Base-by-base conservation (phyloP, 2,329 filamentous ascomycete species). In the Fusarium sp. region DNA sequence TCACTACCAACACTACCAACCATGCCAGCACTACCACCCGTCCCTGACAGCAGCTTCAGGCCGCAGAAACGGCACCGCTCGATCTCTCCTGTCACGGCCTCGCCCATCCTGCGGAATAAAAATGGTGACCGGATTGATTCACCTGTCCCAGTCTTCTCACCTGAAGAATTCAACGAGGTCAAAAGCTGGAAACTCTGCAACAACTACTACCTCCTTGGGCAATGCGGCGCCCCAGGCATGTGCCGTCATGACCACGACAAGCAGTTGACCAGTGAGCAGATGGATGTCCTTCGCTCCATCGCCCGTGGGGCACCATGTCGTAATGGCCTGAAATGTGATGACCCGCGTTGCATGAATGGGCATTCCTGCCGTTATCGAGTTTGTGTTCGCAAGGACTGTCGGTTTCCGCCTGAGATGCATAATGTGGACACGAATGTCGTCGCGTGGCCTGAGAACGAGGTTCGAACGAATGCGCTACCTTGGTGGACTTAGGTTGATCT, bases 101-200 rank as follows among this genome's bases (percentile, higher is more conserved):
- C 20, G 22, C 9, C 29, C 14, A 52, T 79, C 7, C 54, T 74
- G 20, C 72, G 75, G 13, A 80, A 80, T 60, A 66, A 45, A n/a
- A 40, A 64, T 3, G 79, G 79, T n/a, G 70, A 80, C 37, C 76
- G 79, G 0, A 71, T 83, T 18, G 82, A 83, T 62, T 50, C 70
- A 2, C 71, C 66, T 0, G 45, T 81, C 27, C 71, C 59, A 5
- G 78, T 63, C 29, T 75, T 70, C 3, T 40, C 37, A 40, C 57
- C 64, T 6, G 69, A 64, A 5, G 71, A 77, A 13, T 70, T 80
- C 22, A 62, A 70, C 6, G 59, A 35, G 5, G 61, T 83, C 38
- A 83, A 79, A 58, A 42, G 58, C 22, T 70, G 64, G 8, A 83
- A 80, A 40, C 71, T 82, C 20, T 83, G 82, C 74, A 83, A 83